phyloP scores from a whole-genome alignment of 176 grass and related monocot species.

The Chrysopogon serrulatus region DNA sequence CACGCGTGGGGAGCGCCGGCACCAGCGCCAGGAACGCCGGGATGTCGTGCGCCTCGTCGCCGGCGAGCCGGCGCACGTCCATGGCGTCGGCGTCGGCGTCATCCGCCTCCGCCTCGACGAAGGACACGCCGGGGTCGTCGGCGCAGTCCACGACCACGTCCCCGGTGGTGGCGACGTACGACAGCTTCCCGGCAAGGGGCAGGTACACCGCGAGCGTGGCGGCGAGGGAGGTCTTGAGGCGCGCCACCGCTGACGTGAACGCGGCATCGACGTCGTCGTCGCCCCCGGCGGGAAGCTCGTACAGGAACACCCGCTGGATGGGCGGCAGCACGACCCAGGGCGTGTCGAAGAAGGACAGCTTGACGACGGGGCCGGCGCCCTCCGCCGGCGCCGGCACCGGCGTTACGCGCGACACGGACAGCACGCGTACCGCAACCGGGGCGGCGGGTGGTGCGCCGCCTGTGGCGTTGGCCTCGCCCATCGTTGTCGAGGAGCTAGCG shows the following conservation, averaged over 20 bases:
- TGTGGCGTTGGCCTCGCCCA: constrained; percentile 17
- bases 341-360: constrained; percentile 39
- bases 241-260: background rate
- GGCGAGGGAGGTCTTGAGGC: constrained; percentile 12
- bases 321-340: constrained; percentile 33
- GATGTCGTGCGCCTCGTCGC: constrained; percentile 41
- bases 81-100: background rate
- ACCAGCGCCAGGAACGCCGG: constrained; percentile 24
- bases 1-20: constrained; percentile 9
- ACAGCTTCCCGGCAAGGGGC: background rate
- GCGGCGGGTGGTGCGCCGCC: background rate
- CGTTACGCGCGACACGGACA: constrained; percentile 9
- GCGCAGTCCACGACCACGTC: constrained; percentile 19
- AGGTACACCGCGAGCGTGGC: constrained; percentile 15
- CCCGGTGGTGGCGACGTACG: background rate
- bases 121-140: constrained; percentile 7
- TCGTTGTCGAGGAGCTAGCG: too few species aligned
- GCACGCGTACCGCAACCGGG: constrained; percentile 12
- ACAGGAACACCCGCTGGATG: constrained; percentile 37
- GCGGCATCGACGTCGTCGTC: rapidly evolving
- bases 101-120: constrained; percentile 25
- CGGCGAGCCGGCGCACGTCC: constrained; percentile 8
- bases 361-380: background rate
- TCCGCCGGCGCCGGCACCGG: background rate
- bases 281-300: background rate